These are phyloP conservation scores for Dactylellina parvicollis DNA, from an alignment of 2,329 filamentous ascomycete species.

Conservation along the genomic window DNA sequence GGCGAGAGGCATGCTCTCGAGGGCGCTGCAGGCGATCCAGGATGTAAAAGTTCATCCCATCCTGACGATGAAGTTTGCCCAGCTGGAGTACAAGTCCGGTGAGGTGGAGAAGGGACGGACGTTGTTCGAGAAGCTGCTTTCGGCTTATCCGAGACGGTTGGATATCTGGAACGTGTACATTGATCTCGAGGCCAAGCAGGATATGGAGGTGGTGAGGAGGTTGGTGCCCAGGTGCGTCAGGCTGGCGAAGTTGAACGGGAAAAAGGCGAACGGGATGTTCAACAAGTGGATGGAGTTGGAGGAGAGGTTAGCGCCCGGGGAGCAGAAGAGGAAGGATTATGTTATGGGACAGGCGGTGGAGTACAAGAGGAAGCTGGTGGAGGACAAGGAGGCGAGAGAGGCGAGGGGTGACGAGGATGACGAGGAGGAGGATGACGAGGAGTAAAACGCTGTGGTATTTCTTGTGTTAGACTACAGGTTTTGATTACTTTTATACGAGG, in stretches of 20 bases:
- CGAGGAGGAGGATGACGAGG: constrained; percentile 26
- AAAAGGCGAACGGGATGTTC: constrained; percentile 81
- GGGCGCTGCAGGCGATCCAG: constrained; percentile 83
- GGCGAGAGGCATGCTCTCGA: constrained; percentile 79
- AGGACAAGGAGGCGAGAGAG: constrained; percentile 60
- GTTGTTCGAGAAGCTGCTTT: constrained; percentile 87
- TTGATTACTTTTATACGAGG: no score
- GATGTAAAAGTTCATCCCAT: constrained; percentile 72
- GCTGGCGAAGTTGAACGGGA: constrained; percentile 82
- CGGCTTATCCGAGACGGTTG: constrained; percentile 85
- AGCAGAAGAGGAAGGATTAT: constrained; percentile 74
- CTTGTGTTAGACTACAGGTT: no score
- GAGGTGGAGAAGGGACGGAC: constrained; percentile 92
- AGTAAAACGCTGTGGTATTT: constrained; percentile 1
- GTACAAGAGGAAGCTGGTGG: constrained; percentile 70
- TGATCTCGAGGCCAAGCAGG: constrained; percentile 77
- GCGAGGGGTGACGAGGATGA: constrained; percentile 20
- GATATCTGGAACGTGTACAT: constrained; percentile 94
- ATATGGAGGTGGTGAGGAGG: constrained; percentile 71
- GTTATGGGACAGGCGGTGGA: constrained; percentile 76
- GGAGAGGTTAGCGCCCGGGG: constrained; percentile 70
- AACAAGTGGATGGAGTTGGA: constrained; percentile 93
- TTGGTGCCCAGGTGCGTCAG: constrained; percentile 83
- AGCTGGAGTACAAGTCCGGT: constrained; percentile 90
- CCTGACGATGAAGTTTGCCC: constrained; percentile 86